These are phyloP conservation scores for Aegilops speltoides DNA, from an alignment of 176 grass and related monocot species.

Conservation along the genomic window DNA sequence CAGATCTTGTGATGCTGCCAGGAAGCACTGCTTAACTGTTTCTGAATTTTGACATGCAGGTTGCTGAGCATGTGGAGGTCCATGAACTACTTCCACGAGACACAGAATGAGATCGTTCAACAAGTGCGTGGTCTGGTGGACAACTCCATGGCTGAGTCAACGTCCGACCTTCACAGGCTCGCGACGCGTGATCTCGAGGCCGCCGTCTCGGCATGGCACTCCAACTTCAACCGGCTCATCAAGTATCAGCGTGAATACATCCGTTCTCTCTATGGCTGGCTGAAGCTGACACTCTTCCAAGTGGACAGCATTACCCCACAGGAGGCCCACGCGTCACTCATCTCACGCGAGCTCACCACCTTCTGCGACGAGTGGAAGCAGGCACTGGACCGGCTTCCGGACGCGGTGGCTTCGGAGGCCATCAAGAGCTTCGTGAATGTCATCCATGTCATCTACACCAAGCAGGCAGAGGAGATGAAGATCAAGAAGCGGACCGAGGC, in stretches of 20 bases:
- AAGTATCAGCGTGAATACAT: slow-evolving; percentile 87
- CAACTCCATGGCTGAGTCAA: slow-evolving; percentile 66
- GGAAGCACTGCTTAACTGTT: slow-evolving; percentile 11
- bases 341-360: slow-evolving; percentile 70
- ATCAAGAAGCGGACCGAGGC: slow-evolving; percentile 79
- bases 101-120: slow-evolving; percentile 86
- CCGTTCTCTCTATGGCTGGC: slow-evolving; percentile 80
- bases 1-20: slow-evolving; percentile 11
- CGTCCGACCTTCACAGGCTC: slow-evolving; percentile 86
- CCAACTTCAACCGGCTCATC: slow-evolving; percentile 85
- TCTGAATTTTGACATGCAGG: slow-evolving; percentile 48
- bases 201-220: slow-evolving; percentile 84
- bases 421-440: slow-evolving; percentile 95
- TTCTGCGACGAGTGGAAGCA: slow-evolving; percentile 99
- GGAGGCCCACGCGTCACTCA: slow-evolving; percentile 61
- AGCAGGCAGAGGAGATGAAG: slow-evolving; percentile 93
- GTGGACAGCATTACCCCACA: slow-evolving; percentile 58
- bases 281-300: slow-evolving; percentile 83
- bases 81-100: slow-evolving; percentile 90
- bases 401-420: slow-evolving; percentile 88
- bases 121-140: slow-evolving; percentile 94
- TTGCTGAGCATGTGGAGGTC: slow-evolving; percentile 94
- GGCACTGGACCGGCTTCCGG: slow-evolving; percentile 85
- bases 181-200: slow-evolving; percentile 94
- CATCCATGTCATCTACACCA: slow-evolving; percentile 88